Percentiles rank a stretch among this genome's conserved stretches.
These are phyloP conservation scores for Phenoliferia sp. DNA, from an alignment of 1,284 basidiomycete genomes.

Conservation along the genomic window DNA sequence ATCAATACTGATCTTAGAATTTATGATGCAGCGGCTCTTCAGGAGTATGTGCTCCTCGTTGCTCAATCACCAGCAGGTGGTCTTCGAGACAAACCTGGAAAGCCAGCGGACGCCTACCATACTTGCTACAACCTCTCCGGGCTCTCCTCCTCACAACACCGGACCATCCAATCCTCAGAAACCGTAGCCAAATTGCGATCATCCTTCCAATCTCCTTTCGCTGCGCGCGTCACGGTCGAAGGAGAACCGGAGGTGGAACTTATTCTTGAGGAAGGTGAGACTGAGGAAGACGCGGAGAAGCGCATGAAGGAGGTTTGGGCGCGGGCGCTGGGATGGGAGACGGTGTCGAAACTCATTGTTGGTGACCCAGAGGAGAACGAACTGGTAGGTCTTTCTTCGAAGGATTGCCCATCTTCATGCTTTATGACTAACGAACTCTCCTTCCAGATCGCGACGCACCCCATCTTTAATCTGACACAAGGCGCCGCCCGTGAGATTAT, in stretches of 20 bases:
- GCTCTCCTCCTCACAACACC: slow-evolving; percentile 79
- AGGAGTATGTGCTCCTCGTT: slow-evolving; percentile 80
- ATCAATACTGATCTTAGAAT: not conserved
- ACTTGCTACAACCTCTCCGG: slow-evolving; percentile 86
- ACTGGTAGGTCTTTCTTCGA: slow-evolving; percentile 5
- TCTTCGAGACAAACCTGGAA: slow-evolving; percentile 89
- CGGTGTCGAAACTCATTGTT: slow-evolving; percentile 3
- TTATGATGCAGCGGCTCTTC: slow-evolving; percentile 58
- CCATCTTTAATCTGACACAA: slow-evolving; percentile 28
- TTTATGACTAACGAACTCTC: not conserved
- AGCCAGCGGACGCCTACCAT: slow-evolving; percentile 85
- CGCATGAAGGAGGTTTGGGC: slow-evolving; percentile 23
- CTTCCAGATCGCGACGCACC: slow-evolving; percentile 24
- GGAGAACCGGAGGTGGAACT: not conserved
- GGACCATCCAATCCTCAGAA: slow-evolving; percentile 53
- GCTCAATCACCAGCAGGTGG: slow-evolving; percentile 82
- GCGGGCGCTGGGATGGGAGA: slow-evolving; percentile 4
- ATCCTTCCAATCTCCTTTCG: slow-evolving; percentile 43
- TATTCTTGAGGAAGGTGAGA: slow-evolving; percentile 7
- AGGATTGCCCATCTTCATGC: not conserved
- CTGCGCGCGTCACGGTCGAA: slow-evolving; percentile 40
- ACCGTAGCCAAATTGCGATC: slow-evolving; percentile 46
- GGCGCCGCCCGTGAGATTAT: slow-evolving; percentile 8
- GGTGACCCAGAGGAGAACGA: slow-evolving; percentile 15
- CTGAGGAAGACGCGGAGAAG: slow-evolving; percentile 4